These are phyloP conservation scores for Rhizomucor pusillus DNA, from an alignment of 371 early-diverging fungal genomes.

Conservation along the genomic window DNA sequence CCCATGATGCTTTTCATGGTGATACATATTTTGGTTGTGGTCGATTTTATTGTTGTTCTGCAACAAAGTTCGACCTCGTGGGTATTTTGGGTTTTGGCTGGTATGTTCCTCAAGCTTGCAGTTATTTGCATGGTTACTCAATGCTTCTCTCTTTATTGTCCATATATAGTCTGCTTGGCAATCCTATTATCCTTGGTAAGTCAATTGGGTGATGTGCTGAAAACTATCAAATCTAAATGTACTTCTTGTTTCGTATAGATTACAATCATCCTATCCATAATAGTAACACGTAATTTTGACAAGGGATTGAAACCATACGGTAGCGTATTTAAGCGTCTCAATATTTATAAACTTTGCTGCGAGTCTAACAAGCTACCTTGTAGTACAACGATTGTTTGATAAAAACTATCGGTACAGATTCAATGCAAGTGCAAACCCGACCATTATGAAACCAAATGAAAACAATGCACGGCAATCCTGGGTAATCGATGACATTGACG, in stretches of 20 bases:
- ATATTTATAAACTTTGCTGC: neutral
- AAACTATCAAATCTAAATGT: no score
- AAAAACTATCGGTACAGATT: conserved; percentile 15
- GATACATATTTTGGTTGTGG: conserved; percentile 27
- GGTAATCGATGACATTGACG: conserved; percentile 19
- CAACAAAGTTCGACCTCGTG: conserved; percentile 40
- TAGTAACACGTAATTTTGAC: conserved; percentile 38
- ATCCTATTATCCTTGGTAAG: conserved; percentile 45
- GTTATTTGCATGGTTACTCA: neutral
- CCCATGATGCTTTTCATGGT: conserved; percentile 31
- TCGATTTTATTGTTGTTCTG: conserved; percentile 41
- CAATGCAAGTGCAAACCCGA: conserved; percentile 13
- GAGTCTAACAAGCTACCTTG: neutral
- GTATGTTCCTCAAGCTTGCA: conserved; percentile 17
- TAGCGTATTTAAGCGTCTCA: conserved; percentile 17
- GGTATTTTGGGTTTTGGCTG: conserved; percentile 52
- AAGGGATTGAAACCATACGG: conserved; percentile 46
- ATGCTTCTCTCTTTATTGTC: no score
- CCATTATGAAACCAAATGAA: conserved; percentile 1
- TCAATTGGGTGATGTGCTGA: no score
- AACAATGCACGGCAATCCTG: conserved; percentile 8
- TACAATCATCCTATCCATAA: conserved; percentile 28
- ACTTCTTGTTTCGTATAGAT: conserved; percentile 7
- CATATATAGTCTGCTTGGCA: conserved; percentile 35
- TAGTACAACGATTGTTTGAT: conserved; percentile 24